Base-by-base conservation (phyloP, 176 grass and related monocot genomes). In the Musa schizocarpa region DNA sequence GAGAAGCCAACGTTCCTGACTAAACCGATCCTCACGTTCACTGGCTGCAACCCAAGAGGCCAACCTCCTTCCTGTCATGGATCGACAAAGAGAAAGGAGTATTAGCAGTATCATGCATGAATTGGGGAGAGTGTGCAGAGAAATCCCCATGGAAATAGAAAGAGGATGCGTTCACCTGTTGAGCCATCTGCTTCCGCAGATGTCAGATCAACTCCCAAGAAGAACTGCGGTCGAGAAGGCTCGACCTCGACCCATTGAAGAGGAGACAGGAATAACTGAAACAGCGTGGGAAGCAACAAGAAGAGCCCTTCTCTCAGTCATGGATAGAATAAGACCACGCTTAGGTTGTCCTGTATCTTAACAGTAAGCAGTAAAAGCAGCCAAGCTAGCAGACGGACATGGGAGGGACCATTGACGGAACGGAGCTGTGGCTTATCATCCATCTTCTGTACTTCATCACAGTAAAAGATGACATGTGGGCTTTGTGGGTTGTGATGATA, bases 41-140 rank as follows among this genome's bases (percentile, higher is more conserved):
- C 23, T 21, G 78, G 78, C 57, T 73, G 78, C 56, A 80, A 70
- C 17, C 78, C 78, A 53, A 80, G 78, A 53, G 78, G 78, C 78
- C 78, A 80, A 49, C 78, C 78, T 72, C 78, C 78, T 54, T 64
- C 78, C 69, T 73, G 55, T 64, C 6, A 71, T 54, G 0, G 50
- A 34, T 29, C 43, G 19, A 22, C 29, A 67, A 26, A 25, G 62
- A 77, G 29, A 19, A 29, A 58, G 49, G 56, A 49, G 22, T 17
- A 50, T 20, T 20, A 73, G 71, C 20, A 73, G 52, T 22, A 23
- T 73, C 24, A 43, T 26, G 7, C 16, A 13, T 1, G 66, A 69
- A 14, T 5, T 43, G 67, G 12, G 67, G 12, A 50, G 29, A 43
- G 29, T 11, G 56, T 54, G 53, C 51, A 24, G 26, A 54, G 14